Base-by-base conservation (phyloP, 2,329 filamentous ascomycete genomes). In the Cladosporium halotolerans region DNA sequence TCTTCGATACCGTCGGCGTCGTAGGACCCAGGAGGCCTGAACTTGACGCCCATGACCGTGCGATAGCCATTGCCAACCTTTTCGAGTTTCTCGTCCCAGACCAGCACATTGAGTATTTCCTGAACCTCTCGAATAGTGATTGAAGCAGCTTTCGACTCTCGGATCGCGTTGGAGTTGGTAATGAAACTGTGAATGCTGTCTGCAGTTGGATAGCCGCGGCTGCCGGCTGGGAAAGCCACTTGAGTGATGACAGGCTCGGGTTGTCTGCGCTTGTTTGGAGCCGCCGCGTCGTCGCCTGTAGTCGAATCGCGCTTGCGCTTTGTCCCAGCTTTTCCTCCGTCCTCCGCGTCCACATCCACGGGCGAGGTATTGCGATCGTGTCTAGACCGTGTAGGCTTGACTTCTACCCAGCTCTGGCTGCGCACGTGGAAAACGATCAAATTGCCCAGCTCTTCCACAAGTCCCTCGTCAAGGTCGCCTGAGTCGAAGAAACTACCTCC, bases 401-500 rank as follows among this genome's bases (percentile, higher is more conserved):
- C 77, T 55, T 79, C 77, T 63, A 85, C 84, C 72, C 88, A 90
- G 64, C 86, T 92, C 63, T 83, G 77, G 9, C 76, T 76, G 63
- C 85, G 84, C 57, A 96, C 82, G 57, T 83, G 84, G 59, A 85
- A 81, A 62, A 89, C 87, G 48, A 95, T 81, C 55, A 87, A 80
- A 16, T 81, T 79, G 56, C 87, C 82, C 46, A 96, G 76, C 40
- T 83, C 82, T 53, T 88, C 83, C 62, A 97, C 91, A 68, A 99
- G 89, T 55, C 86, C 87, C 59, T 88, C 85, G 70, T 99, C 93
- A 10, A 97, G 79, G 59, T 91, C 87, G 49, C 89, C 88, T 58
- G 96, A 90, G 7, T 88, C 91, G 69, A 93, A 96, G 89, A 92
- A 99, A 8, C 89, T 87, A 1, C 93, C 93, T 45, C 93, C 93